A percentile compares a stretch with the other conserved stretches of the same genome.
These are phyloP conservation scores for Colletotrichum sp. DNA, from an alignment of 2,329 filamentous ascomycete species.

Conservation along the genomic window DNA sequence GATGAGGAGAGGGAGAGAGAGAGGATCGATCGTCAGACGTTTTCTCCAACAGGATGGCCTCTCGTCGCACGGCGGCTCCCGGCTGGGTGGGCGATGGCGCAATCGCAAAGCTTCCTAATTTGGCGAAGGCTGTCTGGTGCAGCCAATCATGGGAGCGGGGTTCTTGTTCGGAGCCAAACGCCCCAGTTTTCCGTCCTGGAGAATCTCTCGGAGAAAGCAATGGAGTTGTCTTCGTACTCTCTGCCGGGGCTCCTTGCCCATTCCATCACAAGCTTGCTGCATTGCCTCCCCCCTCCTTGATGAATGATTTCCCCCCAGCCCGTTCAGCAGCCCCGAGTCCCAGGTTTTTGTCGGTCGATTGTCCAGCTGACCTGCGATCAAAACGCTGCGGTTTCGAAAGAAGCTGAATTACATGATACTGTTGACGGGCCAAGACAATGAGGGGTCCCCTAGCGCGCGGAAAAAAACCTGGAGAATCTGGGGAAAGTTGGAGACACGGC, in stretches of 20 bases:
- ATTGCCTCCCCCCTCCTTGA: not conserved
- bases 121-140: constrained; percentile 8
- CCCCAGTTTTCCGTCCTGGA: not conserved
- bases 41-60: not conserved
- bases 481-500: constrained; percentile 7
- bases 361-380: not conserved
- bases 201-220: constrained; percentile 11
- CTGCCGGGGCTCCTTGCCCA: constrained; percentile 11
- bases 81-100: constrained; percentile 19
- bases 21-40: constrained; percentile 9
- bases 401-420: not conserved
- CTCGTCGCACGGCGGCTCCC: constrained; percentile 8
- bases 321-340: not conserved
- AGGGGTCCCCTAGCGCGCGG: not conserved
- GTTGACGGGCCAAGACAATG: not conserved
- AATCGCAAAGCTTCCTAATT: constrained; percentile 23
- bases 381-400: not conserved
- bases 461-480: constrained; percentile 5
- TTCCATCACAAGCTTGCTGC: not conserved
- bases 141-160: constrained; percentile 14
- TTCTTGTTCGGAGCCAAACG: not conserved
- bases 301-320: not conserved
- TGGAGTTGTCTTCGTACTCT: not conserved
- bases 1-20: constrained; percentile 7
- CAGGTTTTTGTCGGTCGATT: not conserved